Percentiles rank a stretch among this genome's conserved stretches.
Evolutionary conservation across 2,329 filamentous ascomycete genomes (phyloP).

Genomic region (Pseudogymnoascus sp.): DNA sequence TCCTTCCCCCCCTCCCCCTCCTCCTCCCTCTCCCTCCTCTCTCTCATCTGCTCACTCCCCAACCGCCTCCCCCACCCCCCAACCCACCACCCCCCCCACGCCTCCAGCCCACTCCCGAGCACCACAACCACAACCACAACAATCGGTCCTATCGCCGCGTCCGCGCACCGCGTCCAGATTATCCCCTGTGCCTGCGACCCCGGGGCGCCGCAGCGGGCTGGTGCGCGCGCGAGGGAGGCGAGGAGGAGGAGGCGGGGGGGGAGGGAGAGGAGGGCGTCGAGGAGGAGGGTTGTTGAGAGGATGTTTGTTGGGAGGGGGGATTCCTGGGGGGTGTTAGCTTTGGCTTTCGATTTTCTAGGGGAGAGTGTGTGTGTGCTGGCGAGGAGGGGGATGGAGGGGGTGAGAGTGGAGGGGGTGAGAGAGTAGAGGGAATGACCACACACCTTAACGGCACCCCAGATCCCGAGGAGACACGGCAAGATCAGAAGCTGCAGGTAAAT

Average conservation of each 20-base stretch:
- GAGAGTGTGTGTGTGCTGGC: no score
- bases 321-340: slow-evolving; percentile 4
- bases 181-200: background rate
- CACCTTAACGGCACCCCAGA: slow-evolving; percentile 38
- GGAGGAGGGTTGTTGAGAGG: background rate
- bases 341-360: no score
- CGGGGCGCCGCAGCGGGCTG: background rate
- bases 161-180: background rate
- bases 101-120: background rate
- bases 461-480: slow-evolving; percentile 32
- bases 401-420: slow-evolving; percentile 16
- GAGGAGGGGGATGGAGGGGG: slow-evolving; percentile 16
- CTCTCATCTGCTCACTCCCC: background rate
- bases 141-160: background rate
- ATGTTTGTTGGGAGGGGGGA: slow-evolving; percentile 1
- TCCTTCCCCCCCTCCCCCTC: background rate
- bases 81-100: background rate
- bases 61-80: background rate
- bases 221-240: background rate
- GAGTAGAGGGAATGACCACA: slow-evolving; percentile 21
- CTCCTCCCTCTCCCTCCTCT: background rate
- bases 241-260: background rate
- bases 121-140: background rate
- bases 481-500: slow-evolving; percentile 34
- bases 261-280: background rate